Base-by-base conservation (phyloP, 805 yeast species). In the Starmerella riodocensis region DNA sequence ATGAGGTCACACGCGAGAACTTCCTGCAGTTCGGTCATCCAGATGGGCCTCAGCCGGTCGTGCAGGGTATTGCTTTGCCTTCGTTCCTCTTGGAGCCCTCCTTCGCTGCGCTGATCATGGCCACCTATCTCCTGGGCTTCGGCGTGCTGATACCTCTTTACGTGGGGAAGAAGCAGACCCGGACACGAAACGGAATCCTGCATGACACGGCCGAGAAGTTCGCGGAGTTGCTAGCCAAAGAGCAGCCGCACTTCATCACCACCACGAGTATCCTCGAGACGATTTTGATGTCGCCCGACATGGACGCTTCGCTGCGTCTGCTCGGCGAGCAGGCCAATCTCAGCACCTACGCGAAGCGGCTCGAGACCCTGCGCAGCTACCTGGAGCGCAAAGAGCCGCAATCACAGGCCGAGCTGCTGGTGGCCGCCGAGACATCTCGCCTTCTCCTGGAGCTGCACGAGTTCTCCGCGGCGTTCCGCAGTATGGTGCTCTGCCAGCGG, bases 41-140 rank as follows among this genome's bases (percentile, higher is more conserved):
- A 4, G 99, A 91, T 63, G 98, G 98, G 31, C 94, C 93, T 30
- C 94, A 83, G 60, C 82, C 82, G 21, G 69, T 78, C 16, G 65
- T 78, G 17, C 95, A 84, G 57, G 98, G 98, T 46, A 85, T 91
- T 59, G 99, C 97, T 0, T 63, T 91, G 49, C 99, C 99, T 24
- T 76, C 79, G 56, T 84, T 82, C 61, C 67, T 91, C 45, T 81
- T 93, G 23, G 94, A 84, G 48, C 85, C 93, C 31, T 69, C 75
- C 42, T 76, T 76, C 18, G 76, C 93, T 4, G 71, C 78, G 3
- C 51, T 78, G 18, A 64, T 84, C 44, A 62, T 80, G 21, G 69
- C 78, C 13, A 58, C 71, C 2, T 91, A 91, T 58, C 73, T 84
- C 36, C 47, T 71, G 6, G 58, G 83, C 32, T 75, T 91, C 50